Conservation (phyloP, 2,329 filamentous ascomycete genomes). For the Bisporella sp. region DNA sequence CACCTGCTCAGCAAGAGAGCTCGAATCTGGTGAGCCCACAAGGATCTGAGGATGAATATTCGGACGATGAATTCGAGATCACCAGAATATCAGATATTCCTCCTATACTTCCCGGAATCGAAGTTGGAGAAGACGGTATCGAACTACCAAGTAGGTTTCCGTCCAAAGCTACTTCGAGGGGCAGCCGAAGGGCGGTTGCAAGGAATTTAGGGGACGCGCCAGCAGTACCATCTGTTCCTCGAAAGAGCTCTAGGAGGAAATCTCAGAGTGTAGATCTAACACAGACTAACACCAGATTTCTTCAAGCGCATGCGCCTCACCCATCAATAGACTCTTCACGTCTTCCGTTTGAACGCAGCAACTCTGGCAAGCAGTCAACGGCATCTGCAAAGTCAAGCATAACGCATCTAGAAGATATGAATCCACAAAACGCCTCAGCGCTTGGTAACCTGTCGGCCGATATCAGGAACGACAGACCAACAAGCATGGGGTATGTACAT, state of each 20-base stretch:
- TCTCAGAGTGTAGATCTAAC: slow-evolving; percentile 22
- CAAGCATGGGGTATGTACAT: slow-evolving; percentile 49
- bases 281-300: slow-evolving; percentile 4
- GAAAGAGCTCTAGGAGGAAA: slow-evolving; percentile 63
- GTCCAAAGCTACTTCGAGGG: slow-evolving; percentile 46
- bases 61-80: slow-evolving; percentile 33
- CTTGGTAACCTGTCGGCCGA: slow-evolving; percentile 26
- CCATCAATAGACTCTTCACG: slow-evolving; percentile 26
- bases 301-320: slow-evolving; percentile 13
- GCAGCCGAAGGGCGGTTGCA: slow-evolving; percentile 11
- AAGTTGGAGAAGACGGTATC: slow-evolving; percentile 28
- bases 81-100: slow-evolving; percentile 41
- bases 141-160: slow-evolving; percentile 53
- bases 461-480: slow-evolving; percentile 39
- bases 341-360: slow-evolving; percentile 51
- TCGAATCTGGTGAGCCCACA: slow-evolving; percentile 22
- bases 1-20: slow-evolving; percentile 15
- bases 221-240: slow-evolving; percentile 51
- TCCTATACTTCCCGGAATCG: slow-evolving; percentile 54
- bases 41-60: slow-evolving; percentile 36
- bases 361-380: slow-evolving; percentile 44
- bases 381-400: slow-evolving; percentile 45
- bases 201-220: slow-evolving; percentile 13
- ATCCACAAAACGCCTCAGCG: slow-evolving; percentile 17
- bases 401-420: slow-evolving; percentile 39